Conservation (phyloP, 1,139 yeast species). For the Lizanozyma gosingica region DNA sequence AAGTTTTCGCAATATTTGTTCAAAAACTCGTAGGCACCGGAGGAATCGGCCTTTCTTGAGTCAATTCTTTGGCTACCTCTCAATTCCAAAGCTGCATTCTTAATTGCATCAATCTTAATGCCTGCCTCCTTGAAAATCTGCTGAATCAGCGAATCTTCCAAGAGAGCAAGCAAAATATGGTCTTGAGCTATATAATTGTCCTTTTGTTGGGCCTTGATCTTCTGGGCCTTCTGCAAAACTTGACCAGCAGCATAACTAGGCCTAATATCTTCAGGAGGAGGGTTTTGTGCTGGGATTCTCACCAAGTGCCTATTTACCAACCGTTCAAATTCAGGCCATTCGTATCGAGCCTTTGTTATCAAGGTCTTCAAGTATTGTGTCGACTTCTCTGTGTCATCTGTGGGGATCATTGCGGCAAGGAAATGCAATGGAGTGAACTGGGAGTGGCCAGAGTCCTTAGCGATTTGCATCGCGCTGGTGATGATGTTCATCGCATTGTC, state of each 20-base stretch:
- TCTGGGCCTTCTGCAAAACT: conserved; percentile 58
- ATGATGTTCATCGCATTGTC: conserved; percentile 85
- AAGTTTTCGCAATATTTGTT: conserved; percentile 85
- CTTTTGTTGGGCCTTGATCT: conserved; percentile 78
- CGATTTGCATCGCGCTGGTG: conserved; percentile 71
- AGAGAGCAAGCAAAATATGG: conserved; percentile 75
- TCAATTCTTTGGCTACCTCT: conserved; percentile 93
- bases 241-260: conserved; percentile 67
- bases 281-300: conserved; percentile 77
- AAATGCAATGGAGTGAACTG: conserved; percentile 82
- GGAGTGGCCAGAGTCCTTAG: conserved; percentile 76
- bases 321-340: conserved; percentile 75
- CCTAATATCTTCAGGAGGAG: conserved; percentile 72
- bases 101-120: conserved; percentile 62
- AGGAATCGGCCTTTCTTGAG: conserved; percentile 88
- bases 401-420: conserved; percentile 83
- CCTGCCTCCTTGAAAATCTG: conserved; percentile 67
- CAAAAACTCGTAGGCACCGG: conserved; percentile 74
- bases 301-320: conserved; percentile 74
- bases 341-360: conserved; percentile 80
- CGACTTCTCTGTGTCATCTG: conserved; percentile 53
- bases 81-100: conserved; percentile 71
- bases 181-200: conserved; percentile 92
- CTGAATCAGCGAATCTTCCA: conserved; percentile 68
- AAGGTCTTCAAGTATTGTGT: conserved; percentile 74